phyloP scores from a whole-genome alignment of 257 asterid species.

The Schizonepeta tenuifolia region DNA sequence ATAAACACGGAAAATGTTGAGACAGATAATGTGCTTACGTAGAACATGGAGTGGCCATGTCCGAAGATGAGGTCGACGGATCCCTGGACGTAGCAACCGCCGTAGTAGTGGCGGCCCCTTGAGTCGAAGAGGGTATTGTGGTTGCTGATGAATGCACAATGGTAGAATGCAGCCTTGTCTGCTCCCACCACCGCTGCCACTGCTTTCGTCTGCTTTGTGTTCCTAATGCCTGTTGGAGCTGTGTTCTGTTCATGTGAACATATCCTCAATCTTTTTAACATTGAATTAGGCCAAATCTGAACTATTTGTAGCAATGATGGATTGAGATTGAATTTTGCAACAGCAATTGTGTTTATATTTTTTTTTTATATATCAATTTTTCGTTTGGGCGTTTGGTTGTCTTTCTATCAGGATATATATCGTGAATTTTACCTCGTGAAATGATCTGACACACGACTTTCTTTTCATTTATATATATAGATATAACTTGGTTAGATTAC shows the following conservation, averaged over 20 bases:
- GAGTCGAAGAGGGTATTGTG: slow-evolving; percentile 77
- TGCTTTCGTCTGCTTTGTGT: slow-evolving; percentile 44
- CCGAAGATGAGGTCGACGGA: slow-evolving; percentile 78
- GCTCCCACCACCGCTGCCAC: slow-evolving; percentile 75
- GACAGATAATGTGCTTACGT: slow-evolving; percentile 36
- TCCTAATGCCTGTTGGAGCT: slow-evolving; percentile 45
- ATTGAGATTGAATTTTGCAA: too few species aligned
- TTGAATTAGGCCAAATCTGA: not conserved
- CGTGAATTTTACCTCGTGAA: too few species aligned
- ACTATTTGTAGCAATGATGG: not conserved
- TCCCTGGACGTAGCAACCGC: slow-evolving; percentile 75
- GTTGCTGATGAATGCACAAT: slow-evolving; percentile 72
- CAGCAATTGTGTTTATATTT: too few species aligned
- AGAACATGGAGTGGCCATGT: slow-evolving; percentile 65
- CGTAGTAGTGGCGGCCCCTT: slow-evolving; percentile 79
- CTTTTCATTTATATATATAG: too few species aligned
- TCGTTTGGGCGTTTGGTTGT: too few species aligned
- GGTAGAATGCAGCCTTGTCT: slow-evolving; percentile 73
- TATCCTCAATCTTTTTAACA: not conserved
- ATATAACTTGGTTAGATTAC: too few species aligned
- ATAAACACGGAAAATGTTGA: too few species aligned
- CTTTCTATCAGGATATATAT: too few species aligned
- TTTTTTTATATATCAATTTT: too few species aligned
- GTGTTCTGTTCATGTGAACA: slow-evolving; percentile 48
- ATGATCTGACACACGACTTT: too few species aligned